A percentile compares a stretch with the other conserved stretches of the same genome.
Conservation (phyloP, 768 basidiomycete genomes). For the Xerocomus brunneocitrinus region DNA sequence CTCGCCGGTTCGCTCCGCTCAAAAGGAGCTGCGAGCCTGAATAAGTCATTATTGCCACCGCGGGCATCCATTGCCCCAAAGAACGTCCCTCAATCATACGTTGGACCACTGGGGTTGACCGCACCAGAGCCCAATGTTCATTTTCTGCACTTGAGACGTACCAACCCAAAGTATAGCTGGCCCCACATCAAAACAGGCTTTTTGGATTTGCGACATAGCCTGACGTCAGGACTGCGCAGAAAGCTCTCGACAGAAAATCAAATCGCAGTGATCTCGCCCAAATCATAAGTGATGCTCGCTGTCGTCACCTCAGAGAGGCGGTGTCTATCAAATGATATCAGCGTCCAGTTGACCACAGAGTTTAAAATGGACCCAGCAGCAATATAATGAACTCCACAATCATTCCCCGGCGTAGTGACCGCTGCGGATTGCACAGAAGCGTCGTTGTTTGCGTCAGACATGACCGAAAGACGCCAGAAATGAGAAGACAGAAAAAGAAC, state of each 20-base stretch:
- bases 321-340: constrained; percentile 26
- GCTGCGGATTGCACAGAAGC: constrained; percentile 12
- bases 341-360: constrained; percentile 10
- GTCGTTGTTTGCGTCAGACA: not conserved
- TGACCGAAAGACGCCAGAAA: constrained; percentile 11
- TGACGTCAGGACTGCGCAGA: constrained; percentile 28
- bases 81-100: not conserved
- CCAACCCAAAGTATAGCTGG: not conserved
- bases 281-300: not conserved
- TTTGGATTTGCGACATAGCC: constrained; percentile 2
- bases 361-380: constrained; percentile 8
- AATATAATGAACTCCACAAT: constrained; percentile 15
- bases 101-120: not conserved
- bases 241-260: constrained; percentile 12
- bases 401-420: constrained; percentile 8
- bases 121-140: not conserved
- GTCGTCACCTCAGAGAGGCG: constrained; percentile 11
- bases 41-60: constrained; percentile 10
- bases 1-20: constrained; percentile 9
- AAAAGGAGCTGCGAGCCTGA: constrained; percentile 1
- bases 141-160: not conserved
- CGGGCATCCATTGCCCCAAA: not conserved
- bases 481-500: not conserved
- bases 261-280: constrained; percentile 6
- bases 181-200: not conserved